A percentile compares a stretch with the other conserved stretches of the same genome.
Evolutionary conservation across 2,329 filamentous ascomycete species (phyloP).

Genomic region (Cordyceps fumosorosea): DNA sequence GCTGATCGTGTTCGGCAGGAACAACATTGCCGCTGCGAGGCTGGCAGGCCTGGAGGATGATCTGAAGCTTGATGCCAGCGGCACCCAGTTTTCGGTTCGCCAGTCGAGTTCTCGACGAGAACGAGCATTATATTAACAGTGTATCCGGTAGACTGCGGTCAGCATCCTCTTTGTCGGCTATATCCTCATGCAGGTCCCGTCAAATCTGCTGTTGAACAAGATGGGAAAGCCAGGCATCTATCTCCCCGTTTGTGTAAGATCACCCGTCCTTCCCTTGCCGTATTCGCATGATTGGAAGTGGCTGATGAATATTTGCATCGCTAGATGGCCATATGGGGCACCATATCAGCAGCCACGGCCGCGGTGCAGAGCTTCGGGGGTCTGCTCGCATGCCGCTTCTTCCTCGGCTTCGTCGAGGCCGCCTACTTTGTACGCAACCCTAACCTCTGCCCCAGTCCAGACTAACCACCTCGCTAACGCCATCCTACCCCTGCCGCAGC

Average conservation of each 20-base stretch:
- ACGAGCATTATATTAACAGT: neutral
- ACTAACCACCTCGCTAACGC: neutral
- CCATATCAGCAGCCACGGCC: slow-evolving; percentile 36
- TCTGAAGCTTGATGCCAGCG: slow-evolving; percentile 27
- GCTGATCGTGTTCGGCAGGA: slow-evolving; percentile 19
- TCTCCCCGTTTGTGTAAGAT: slow-evolving; percentile 35
- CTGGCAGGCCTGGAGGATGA: slow-evolving; percentile 42
- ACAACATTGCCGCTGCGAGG: slow-evolving; percentile 35
- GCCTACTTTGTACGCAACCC: slow-evolving; percentile 33
- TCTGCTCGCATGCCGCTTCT: slow-evolving; percentile 31
- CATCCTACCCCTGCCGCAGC: slow-evolving; percentile 21
- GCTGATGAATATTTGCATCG: neutral
- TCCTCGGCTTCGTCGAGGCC: slow-evolving; percentile 32
- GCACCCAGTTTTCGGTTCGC: slow-evolving; percentile 15
- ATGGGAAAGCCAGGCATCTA: slow-evolving; percentile 42
- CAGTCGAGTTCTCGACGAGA: neutral
- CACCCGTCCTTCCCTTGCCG: too few species aligned
- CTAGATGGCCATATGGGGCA: slow-evolving; percentile 44
- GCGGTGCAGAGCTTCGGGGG: slow-evolving; percentile 26
- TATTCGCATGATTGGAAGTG: neutral
- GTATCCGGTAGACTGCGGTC: slow-evolving; percentile 6
- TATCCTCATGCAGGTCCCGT: slow-evolving; percentile 45
- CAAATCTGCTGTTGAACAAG: slow-evolving; percentile 46
- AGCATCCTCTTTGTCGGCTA: slow-evolving; percentile 19
- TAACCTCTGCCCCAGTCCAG: neutral